A percentile compares a stretch with the other conserved stretches of the same genome.
These are phyloP conservation scores for Agaricus bisporus DNA, from an alignment of 768 basidiomycete genomes.

Conservation along the genomic window DNA sequence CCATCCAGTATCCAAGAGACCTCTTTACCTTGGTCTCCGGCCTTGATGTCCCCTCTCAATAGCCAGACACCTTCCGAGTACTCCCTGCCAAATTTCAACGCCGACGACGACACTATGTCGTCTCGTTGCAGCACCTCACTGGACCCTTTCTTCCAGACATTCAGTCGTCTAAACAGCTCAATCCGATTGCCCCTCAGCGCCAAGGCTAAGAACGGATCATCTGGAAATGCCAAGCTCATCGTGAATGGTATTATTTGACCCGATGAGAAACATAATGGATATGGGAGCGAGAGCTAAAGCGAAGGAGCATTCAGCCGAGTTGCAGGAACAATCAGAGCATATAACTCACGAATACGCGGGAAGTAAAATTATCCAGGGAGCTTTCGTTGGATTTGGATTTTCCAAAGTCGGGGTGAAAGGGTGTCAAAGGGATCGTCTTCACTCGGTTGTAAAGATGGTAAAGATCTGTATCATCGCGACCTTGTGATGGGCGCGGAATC, in stretches of 20 bases:
- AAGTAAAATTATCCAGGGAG: slow-evolving; percentile 12
- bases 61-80: slow-evolving; percentile 28
- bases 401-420: slow-evolving; percentile 14
- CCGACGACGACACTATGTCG: slow-evolving; percentile 15
- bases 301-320: neutral
- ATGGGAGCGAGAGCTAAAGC: slow-evolving; percentile 31
- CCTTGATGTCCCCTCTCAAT: slow-evolving; percentile 26
- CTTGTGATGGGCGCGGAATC: slow-evolving; percentile 22
- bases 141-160: slow-evolving; percentile 21
- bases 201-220: slow-evolving; percentile 30
- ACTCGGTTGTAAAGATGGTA: slow-evolving; percentile 21
- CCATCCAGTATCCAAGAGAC: slow-evolving; percentile 28
- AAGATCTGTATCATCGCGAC: slow-evolving; percentile 14
- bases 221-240: slow-evolving; percentile 27
- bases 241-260: slow-evolving; percentile 34
- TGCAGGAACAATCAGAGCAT: slow-evolving; percentile 8
- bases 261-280: slow-evolving; percentile 28
- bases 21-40: slow-evolving; percentile 31
- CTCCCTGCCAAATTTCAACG: slow-evolving; percentile 21
- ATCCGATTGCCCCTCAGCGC: slow-evolving; percentile 29
- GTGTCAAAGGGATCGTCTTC: slow-evolving; percentile 21
- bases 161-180: slow-evolving; percentile 29
- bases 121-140: slow-evolving; percentile 23
- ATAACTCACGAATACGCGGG: slow-evolving; percentile 20
- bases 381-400: slow-evolving; percentile 9